Base-by-base conservation (phyloP, 2,329 filamentous ascomycete genomes). In the Sclerotinia nivalis region DNA sequence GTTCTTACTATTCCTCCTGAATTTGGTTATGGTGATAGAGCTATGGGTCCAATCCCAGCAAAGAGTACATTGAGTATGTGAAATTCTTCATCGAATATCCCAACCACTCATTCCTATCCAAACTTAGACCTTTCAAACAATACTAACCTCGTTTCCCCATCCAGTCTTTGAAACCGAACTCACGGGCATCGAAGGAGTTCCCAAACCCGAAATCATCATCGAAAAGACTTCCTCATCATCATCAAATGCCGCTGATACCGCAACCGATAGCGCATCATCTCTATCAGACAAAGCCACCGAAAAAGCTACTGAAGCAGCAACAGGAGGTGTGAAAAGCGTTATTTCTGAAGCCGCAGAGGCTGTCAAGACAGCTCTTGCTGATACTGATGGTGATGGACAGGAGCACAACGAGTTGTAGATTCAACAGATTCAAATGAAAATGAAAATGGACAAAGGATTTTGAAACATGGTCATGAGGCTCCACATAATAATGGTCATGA, bases 141-240 rank as follows among this genome's bases (percentile, higher is more conserved):
- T 31, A 40, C 59, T n/a, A 18, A 54, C 34, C n/a, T 40, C 34
- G 22, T 18, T 12, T 59, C 22, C 25, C 12, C 20, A 8, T 25
- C 22, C 76, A 91, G 88, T 98, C 67, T 97, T 98, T 79, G 93
- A 97, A 84, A 97, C 94, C 59, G 93, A 97, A 82, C 84, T 98
- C 74, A 84, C 97, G 76, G 90, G 87, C 69, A 97, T 98, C 78
- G 84, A 89, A 22, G 93, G 93, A 43, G 91, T 95, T 49, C 62
- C 61, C 9, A 60, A 25, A 28, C 69, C 69, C 7, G 69, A 70
- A 25, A 37, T 22, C 8, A 68, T 70, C n/a, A 58, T 68, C 47
- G 69, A 68, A 22, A 60, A 59, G 15, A 56, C 37, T n/a, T 28
- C 47, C 10, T 22, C 45, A 28, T 31, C 62, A 22, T 37, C 77